These are phyloP conservation scores for Penicillium sp. DNA, from an alignment of 2,329 filamentous ascomycete genomes.

Conservation along the genomic window DNA sequence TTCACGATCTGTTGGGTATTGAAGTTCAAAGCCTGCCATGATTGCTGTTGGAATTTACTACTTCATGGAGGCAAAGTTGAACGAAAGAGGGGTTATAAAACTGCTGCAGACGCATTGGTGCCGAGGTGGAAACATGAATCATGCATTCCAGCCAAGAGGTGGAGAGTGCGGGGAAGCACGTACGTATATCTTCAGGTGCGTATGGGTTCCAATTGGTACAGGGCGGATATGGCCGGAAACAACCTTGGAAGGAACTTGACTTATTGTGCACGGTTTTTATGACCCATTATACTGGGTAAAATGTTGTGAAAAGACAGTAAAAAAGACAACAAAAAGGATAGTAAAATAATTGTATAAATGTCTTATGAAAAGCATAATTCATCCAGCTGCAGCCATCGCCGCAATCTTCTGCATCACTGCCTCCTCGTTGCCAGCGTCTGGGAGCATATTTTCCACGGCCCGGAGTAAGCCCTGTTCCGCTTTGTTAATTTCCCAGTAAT, in stretches of 20 bases:
- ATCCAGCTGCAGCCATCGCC: background rate
- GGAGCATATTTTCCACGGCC: slow-evolving; percentile 6
- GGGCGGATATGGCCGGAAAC: no score
- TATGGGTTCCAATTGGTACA: no score
- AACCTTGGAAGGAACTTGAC: no score
- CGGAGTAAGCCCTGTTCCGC: slow-evolving; percentile 24
- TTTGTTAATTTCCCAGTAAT: slow-evolving; percentile 58
- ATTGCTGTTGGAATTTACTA: background rate
- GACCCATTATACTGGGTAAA: no score
- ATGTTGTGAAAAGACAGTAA: no score
- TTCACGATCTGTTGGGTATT: slow-evolving; percentile 38
- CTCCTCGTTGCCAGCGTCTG: slow-evolving; percentile 13
- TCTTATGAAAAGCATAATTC: no score
- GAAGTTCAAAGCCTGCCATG: slow-evolving; percentile 20
- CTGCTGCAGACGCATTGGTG: background rate
- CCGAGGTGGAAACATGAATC: slow-evolving; percentile 1
- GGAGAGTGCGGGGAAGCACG: slow-evolving; percentile 10
- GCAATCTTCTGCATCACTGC: slow-evolving; percentile 10
- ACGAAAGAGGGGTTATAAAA: background rate
- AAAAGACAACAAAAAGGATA: no score
- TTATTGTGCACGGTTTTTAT: no score
- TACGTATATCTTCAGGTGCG: background rate
- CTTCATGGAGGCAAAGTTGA: background rate
- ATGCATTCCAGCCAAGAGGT: slow-evolving; percentile 5
- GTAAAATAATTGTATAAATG: no score